Evolutionary conservation across 2,329 filamentous ascomycete species (phyloP).

Genomic region (Ophiosphaerella herpotricha): DNA sequence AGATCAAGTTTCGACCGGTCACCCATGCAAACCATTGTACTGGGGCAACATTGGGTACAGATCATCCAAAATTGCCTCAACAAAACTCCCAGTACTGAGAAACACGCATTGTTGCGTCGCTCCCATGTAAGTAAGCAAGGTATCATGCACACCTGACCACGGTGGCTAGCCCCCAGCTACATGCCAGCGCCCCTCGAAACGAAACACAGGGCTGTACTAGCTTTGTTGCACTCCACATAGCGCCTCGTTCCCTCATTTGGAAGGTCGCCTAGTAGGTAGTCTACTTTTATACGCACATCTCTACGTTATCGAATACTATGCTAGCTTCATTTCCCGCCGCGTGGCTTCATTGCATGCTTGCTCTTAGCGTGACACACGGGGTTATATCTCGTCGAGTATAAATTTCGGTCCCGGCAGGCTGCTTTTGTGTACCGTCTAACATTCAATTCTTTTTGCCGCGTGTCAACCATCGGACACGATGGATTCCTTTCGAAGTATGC

Average conservation of each 20-base stretch:
- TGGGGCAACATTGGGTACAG: too few relatives aligned
- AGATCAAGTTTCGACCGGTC: too few relatives aligned
- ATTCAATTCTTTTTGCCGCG: slow-evolving; percentile 1
- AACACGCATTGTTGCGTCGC: slow-evolving; percentile 11
- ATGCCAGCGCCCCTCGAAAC: slow-evolving; percentile 11
- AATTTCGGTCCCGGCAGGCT: neutral
- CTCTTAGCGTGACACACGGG: neutral
- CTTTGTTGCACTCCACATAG: slow-evolving; percentile 3
- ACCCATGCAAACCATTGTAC: too few relatives aligned
- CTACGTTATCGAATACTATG: slow-evolving; percentile 12
- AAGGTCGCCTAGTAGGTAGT: slow-evolving; percentile 21
- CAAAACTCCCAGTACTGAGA: slow-evolving; percentile 8
- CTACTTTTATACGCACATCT: slow-evolving; percentile 13
- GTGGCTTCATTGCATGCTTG: slow-evolving; percentile 1
- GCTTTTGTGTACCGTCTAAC: neutral
- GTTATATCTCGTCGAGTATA: slow-evolving; percentile 3
- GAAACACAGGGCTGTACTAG: slow-evolving; percentile 10
- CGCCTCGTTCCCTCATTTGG: slow-evolving; percentile 16
- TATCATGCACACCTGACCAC: slow-evolving; percentile 6
- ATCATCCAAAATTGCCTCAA: neutral
- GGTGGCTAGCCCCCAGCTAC: slow-evolving; percentile 10
- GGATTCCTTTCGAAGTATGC: slow-evolving; percentile 25
- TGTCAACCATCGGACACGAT: slow-evolving; percentile 15
- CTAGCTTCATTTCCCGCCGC: slow-evolving; percentile 4
- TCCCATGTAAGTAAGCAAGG: neutral